Base-by-base conservation (phyloP, 73 alveolate genomes). In the Symbiodinium natans region DNA sequence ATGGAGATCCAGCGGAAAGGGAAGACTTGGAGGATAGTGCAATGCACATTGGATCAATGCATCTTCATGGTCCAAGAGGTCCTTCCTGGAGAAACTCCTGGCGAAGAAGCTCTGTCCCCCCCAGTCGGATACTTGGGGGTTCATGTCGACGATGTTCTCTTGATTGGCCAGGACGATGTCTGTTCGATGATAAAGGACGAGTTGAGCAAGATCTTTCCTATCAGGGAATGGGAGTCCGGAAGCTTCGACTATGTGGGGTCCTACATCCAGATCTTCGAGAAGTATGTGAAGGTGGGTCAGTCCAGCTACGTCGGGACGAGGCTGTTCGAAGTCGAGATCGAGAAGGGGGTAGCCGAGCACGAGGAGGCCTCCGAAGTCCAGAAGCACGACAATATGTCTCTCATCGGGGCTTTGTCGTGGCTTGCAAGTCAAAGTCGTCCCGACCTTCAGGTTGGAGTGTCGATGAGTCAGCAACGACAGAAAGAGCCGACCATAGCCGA, bases 241-340 rank as follows among this genome's bases (percentile, higher is more conserved):
- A 2, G 17, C 36, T 42, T 84, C 31, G 92, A 84, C 4, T 84
- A 84, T 31, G 92, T 84, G 1, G 92, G 92, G 21, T 84, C 75
- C 52, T 34, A 42, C 21, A 41, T 41, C 17, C 17, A 1, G 7
- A 13, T 25, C 46, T 0, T 2, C 19, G 43, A 6, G 0, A 43
- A 84, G 21, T 2, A 2, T 2, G n/a, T 84, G 34, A 0, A 5
- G 34, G 31, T 84, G 43, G 13, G 29, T 0, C 92, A 84, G 46
- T 15, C 77, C 36, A 8, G 10, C 42, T 84, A 84, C 33, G 75
- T 33, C 33, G 46, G 33, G 0, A 33, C 42, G 23, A 0, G 92
- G 6, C 21, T 84, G 48, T 17, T 41, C 48, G 48, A 84, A 41
- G 36, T 84, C 7, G 29, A 38, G 38, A 1, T 39, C 3, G 41